These are phyloP conservation scores for Aspergillus brunneoviolaceus DNA, from an alignment of 2,329 filamentous ascomycete genomes.

Conservation along the genomic window DNA sequence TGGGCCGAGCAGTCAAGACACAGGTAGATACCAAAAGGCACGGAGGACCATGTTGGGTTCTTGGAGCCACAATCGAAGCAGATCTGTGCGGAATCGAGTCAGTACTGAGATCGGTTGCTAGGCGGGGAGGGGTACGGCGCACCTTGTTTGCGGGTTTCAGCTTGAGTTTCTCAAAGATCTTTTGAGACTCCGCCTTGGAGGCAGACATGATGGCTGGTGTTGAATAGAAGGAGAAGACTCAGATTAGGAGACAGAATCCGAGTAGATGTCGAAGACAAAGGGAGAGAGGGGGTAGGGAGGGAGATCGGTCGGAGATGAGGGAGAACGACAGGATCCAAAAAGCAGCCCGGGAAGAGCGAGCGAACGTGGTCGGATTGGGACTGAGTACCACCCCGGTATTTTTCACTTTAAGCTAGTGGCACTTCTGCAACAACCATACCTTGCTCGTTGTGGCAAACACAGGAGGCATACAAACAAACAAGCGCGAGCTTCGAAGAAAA, in stretches of 20 bases:
- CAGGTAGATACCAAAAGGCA: conserved; percentile 95
- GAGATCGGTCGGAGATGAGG: conserved; percentile 4
- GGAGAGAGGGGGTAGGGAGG: not conserved
- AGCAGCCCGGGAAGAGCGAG: conserved; percentile 34
- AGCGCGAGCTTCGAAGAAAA: not conserved
- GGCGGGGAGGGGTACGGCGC: conserved; percentile 37
- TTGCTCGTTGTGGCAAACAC: not conserved
- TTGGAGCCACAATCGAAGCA: conserved; percentile 98
- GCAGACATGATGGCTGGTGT: conserved; percentile 58
- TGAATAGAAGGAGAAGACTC: conserved; percentile 9
- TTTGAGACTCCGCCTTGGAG: conserved; percentile 90
- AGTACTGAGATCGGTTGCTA: conserved; percentile 12
- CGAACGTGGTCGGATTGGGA: conserved; percentile 39
- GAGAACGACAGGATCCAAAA: conserved; percentile 21
- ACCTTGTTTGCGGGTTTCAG: conserved; percentile 93
- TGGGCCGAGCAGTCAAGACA: conserved; percentile 97
- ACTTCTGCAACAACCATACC: not conserved
- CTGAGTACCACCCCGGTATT: conserved; percentile 11
- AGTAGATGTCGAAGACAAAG: conserved; percentile 3
- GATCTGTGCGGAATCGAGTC: conserved; percentile 57
- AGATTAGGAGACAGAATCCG: conserved; percentile 4
- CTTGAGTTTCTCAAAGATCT: conserved; percentile 97
- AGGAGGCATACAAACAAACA: not conserved
- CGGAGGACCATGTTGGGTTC: conserved; percentile 97
- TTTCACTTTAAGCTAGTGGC: conserved; percentile 9